phyloP scores from a whole-genome alignment of 306 rosid genomes.

The Quercus glauca region DNA sequence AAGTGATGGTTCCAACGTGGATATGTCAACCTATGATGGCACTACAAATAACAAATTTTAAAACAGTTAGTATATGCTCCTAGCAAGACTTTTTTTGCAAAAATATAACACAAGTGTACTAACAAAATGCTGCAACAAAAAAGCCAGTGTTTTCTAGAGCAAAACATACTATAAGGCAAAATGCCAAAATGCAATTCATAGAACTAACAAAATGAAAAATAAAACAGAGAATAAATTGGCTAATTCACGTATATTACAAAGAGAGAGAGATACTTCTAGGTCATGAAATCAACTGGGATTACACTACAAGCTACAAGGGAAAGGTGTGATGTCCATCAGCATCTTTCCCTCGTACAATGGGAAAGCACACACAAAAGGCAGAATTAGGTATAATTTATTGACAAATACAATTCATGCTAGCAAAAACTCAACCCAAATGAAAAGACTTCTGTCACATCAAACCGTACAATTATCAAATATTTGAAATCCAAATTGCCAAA shows the following conservation, averaged over 20 bases:
- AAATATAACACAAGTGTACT: neutral
- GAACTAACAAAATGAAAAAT: neutral
- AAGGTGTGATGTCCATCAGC: no score
- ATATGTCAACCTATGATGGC: constrained; percentile 15
- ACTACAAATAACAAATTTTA: constrained; percentile 1
- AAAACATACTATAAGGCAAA: neutral
- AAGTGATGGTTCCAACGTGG: neutral
- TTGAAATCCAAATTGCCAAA: neutral
- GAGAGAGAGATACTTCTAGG: no score
- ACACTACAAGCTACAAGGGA: no score
- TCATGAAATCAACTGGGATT: no score
- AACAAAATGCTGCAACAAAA: neutral
- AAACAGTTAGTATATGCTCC: neutral
- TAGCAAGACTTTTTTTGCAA: neutral
- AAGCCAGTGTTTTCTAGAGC: neutral
- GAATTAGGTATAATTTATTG: neutral
- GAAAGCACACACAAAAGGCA: no score
- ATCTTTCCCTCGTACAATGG: no score
- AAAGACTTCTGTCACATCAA: neutral
- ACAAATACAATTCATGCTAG: neutral
- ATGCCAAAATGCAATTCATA: neutral
- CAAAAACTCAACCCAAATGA: neutral
- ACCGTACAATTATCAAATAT: neutral
- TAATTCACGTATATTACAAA: no score
- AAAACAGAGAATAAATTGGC: neutral